Conservation (phyloP, 208 protist genomes). For the Crithidia expoeki region DNA sequence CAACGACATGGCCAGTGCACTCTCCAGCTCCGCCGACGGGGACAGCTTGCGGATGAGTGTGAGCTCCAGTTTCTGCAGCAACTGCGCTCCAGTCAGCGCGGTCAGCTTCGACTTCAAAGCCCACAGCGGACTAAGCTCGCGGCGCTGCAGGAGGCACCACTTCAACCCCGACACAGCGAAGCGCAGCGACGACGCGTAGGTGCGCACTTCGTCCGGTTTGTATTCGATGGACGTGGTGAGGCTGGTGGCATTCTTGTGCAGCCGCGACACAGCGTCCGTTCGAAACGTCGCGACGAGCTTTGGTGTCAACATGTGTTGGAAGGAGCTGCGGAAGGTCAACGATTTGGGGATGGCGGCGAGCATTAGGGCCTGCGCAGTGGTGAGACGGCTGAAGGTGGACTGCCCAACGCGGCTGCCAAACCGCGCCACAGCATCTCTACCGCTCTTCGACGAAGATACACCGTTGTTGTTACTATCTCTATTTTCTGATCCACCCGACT, state of each 20-base stretch:
- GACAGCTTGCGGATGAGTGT: slow-evolving; percentile 67
- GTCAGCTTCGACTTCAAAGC: slow-evolving; percentile 58
- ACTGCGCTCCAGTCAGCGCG: slow-evolving; percentile 33
- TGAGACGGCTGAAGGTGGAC: slow-evolving; percentile 12
- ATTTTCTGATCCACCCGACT: not conserved
- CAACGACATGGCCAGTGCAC: slow-evolving; percentile 60
- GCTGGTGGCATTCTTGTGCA: slow-evolving; percentile 24
- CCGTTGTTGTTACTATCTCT: not conserved
- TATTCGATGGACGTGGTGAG: slow-evolving; percentile 44
- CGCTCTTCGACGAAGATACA: not conserved
- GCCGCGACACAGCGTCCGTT: slow-evolving; percentile 37
- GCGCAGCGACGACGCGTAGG: slow-evolving; percentile 44
- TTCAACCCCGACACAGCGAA: slow-evolving; percentile 50
- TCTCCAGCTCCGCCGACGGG: slow-evolving; percentile 55
- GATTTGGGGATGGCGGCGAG: slow-evolving; percentile 46
- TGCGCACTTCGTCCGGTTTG: slow-evolving; percentile 39
- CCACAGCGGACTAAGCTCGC: slow-evolving; percentile 64
- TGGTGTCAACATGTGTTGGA: slow-evolving; percentile 60
- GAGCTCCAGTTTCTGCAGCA: slow-evolving; percentile 71
- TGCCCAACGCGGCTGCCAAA: not conserved
- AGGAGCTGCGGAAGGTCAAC: slow-evolving; percentile 54
- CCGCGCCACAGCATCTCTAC: not conserved
- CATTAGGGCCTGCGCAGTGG: slow-evolving; percentile 33
- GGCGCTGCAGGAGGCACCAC: slow-evolving; percentile 40
- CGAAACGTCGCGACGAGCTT: slow-evolving; percentile 41